Evolutionary conservation across 2,329 filamentous ascomycete genomes (phyloP).

Genomic region (Celoporthe dispersa): DNA sequence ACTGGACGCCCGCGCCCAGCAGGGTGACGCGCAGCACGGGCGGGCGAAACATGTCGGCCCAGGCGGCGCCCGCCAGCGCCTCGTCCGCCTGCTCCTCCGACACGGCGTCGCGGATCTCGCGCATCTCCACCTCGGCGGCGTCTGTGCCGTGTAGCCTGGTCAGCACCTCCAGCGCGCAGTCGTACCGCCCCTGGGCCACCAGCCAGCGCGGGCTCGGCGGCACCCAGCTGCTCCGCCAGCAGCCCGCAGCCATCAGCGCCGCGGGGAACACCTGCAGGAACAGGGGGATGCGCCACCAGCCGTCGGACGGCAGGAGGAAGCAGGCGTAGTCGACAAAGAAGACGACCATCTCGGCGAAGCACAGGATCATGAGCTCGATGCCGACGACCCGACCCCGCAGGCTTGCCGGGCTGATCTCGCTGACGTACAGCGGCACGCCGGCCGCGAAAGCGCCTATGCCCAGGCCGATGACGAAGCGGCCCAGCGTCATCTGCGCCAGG

Average conservation of each 20-base stretch:
- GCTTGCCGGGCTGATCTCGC: slow-evolving; percentile 38
- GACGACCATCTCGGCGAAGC: slow-evolving; percentile 39
- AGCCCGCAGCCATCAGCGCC: slow-evolving; percentile 32
- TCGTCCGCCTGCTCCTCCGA: slow-evolving; percentile 2
- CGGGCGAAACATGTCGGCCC: slow-evolving; percentile 37
- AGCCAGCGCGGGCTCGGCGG: slow-evolving; percentile 32
- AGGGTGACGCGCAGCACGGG: slow-evolving; percentile 37
- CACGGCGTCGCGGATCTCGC: slow-evolving; percentile 47
- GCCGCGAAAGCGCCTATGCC: slow-evolving; percentile 39
- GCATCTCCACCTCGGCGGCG: slow-evolving; percentile 36
- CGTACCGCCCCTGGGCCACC: slow-evolving; percentile 30
- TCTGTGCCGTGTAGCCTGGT: slow-evolving; percentile 30
- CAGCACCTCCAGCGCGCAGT: slow-evolving; percentile 31
- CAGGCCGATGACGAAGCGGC: slow-evolving; percentile 36
- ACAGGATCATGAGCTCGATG: slow-evolving; percentile 40
- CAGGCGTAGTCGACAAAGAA: slow-evolving; percentile 38
- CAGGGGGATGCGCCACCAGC: slow-evolving; percentile 41
- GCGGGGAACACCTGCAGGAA: slow-evolving; percentile 35
- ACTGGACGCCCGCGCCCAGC: slow-evolving; percentile 37
- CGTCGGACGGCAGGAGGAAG: slow-evolving; percentile 35
- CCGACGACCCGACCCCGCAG: slow-evolving; percentile 38
- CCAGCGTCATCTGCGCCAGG: slow-evolving; percentile 34
- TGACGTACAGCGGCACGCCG: slow-evolving; percentile 39
- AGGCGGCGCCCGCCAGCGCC: slow-evolving; percentile 19
- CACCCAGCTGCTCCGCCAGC: slow-evolving; percentile 31